Evolutionary conservation across 768 basidiomycete species (phyloP).

Genomic region (Mycena venus): DNA sequence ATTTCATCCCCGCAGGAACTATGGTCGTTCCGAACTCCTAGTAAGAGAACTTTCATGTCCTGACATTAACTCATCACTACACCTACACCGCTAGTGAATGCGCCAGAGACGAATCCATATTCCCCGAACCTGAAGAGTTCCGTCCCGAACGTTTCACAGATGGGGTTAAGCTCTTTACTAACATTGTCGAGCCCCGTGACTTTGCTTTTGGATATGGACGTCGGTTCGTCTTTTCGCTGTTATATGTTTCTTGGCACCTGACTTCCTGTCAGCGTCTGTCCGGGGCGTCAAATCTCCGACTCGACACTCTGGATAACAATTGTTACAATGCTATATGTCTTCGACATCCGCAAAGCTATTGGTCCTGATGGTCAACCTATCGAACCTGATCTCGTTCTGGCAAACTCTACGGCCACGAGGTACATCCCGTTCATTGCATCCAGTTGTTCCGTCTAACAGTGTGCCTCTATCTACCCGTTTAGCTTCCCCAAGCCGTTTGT

Average conservation of each 20-base stretch:
- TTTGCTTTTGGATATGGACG: conserved; percentile 7
- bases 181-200: conserved; percentile 1
- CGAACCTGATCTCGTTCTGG: conserved; percentile 5
- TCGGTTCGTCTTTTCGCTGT: background rate
- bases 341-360: conserved; percentile 4
- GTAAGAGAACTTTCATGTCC: conserved; percentile 1
- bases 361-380: conserved; percentile 5
- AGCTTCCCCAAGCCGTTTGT: conserved; percentile 3
- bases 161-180: conserved; percentile 5
- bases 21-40: conserved; percentile 4
- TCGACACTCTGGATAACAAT: conserved; percentile 4
- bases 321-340: conserved; percentile 4
- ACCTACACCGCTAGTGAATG: conserved; percentile 2
- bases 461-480: conserved; percentile 1
- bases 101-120: conserved; percentile 6
- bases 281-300: background rate
- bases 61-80: conserved; percentile 2
- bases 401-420: conserved; percentile 3
- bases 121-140: background rate
- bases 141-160: background rate
- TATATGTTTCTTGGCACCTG: background rate
- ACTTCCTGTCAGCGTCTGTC: conserved; percentile 2
- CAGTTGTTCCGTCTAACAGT: conserved; percentile 3
- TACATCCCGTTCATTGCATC: background rate
- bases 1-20: conserved; percentile 4